Evolutionary conservation across 306 rosid genomes (phyloP), one percentile per base, ranked within the genome.

Genomic region (Pterocarpus santalinus): DNA sequence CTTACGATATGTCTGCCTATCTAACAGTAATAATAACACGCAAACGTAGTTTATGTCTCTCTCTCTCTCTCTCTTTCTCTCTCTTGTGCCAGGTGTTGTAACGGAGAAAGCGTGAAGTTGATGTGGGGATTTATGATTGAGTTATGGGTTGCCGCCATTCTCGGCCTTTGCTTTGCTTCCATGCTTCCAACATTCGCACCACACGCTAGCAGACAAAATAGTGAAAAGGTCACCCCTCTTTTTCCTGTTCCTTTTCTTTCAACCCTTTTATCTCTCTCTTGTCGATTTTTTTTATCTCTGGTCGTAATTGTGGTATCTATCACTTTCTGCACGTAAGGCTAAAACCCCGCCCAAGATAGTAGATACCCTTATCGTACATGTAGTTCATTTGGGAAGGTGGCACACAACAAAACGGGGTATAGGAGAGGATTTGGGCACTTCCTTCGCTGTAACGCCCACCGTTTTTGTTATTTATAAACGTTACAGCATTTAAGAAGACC

Each of bases 161-260:
- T 85, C 72, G 86, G 73, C 88, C 94, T 89, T 83, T 90, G 90
- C 74, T 85, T 84, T 91, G 97, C 96, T 78, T 88, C 97, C 97
- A 88, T 93, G 81, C 91, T 90, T 90, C 94, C 94, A 91, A 93
- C 97, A 93, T 93, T 93, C 94, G 93, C 94, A 91, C 90, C 87
- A 68, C 68, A 51, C 87, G 87, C 89, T 86, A 87, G 7, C 51
- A 35, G 92, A 87, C 92, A 91, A 88, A 87, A 8, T 60, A 77
- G 77, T 61, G 68, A 65, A 82, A 84, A 80, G 57, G 17, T 46
- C 28, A 78, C 71, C 43, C 65, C 14, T 8, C 8, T 36, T 78
- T 65, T 83, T 72, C 35, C 57, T 65, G 16, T 80, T 38, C 15
- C 14, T 80, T 80, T 63, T n/a, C 4, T 74, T 35, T 69, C 34